phyloP scores from a whole-genome alignment of 352 stramenopile species.

The Globisporangium paddicum region DNA sequence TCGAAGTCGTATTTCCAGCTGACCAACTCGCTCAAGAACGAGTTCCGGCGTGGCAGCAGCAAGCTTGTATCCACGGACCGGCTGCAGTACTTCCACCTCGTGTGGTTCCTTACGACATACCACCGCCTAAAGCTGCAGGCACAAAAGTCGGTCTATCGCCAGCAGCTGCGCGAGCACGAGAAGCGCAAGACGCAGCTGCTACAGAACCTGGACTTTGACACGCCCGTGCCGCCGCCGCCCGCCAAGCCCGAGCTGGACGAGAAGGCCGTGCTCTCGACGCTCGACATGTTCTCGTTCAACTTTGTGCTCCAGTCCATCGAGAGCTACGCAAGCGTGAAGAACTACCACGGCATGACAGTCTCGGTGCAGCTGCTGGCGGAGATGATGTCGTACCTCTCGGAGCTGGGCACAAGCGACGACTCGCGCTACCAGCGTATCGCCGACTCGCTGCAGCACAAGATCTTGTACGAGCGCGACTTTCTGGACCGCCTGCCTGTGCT shows the following conservation, averaged over 20 bases:
- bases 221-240: slow-evolving; percentile 25
- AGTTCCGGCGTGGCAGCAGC: slow-evolving; percentile 79
- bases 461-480: slow-evolving; percentile 87
- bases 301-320: slow-evolving; percentile 88
- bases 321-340: slow-evolving; percentile 75
- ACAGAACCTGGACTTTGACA: slow-evolving; percentile 51
- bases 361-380: slow-evolving; percentile 73
- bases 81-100: slow-evolving; percentile 86
- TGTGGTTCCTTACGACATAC: slow-evolving; percentile 84
- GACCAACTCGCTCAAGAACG: slow-evolving; percentile 81
- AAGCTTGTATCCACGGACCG: slow-evolving; percentile 82
- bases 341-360: slow-evolving; percentile 79
- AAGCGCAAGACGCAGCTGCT: slow-evolving; percentile 48
- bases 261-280: slow-evolving; percentile 75
- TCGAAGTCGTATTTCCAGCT: slow-evolving; percentile 82
- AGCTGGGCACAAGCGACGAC: slow-evolving; percentile 68
- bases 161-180: slow-evolving; percentile 44
- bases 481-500: slow-evolving; percentile 77
- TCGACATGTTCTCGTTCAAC: slow-evolving; percentile 92
- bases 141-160: slow-evolving; percentile 65
- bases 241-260: slow-evolving; percentile 60
- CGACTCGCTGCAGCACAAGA: slow-evolving; percentile 84
- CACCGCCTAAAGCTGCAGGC: slow-evolving; percentile 73
- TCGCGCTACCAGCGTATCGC: slow-evolving; percentile 75
- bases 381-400: slow-evolving; percentile 84